Evolutionary conservation across 108 stramenopile genomes (phyloP), one percentile per base, ranked within the genome.

Genomic region (Fragilaria radians): DNA sequence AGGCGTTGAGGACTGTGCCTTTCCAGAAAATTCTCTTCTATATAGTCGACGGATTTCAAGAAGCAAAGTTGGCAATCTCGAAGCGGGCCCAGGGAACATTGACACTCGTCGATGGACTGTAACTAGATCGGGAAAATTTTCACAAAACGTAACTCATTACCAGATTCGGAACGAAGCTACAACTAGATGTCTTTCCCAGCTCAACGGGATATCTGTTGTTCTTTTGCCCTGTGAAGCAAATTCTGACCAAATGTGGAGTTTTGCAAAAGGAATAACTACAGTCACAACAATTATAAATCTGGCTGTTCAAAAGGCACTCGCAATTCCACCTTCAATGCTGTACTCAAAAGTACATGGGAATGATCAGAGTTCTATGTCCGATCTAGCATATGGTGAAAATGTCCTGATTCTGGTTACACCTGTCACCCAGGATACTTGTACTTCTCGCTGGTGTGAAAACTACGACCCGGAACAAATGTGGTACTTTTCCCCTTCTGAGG

Each of bases 371-470:
- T 14, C 36, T 42, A 14, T 42, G 14, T 42, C 36, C 11, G 36
- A 42, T 42, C 36, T 7, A 14, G 36, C 36, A 7, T 42, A 42
- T 14, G 36, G 36, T 42, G 36, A 42, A 42, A 14, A 14, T 14
- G 14, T 7, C 14, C 14, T 42, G 36, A 42, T 42, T 11, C 14
- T 42, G 36, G 36, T 42, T 7, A 42, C 7, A 14, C 36, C 36
- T 11, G 14, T 42, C 11, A 14, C 7, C 14, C 36, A 42, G 14
- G 36, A 42, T 42, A 11, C 36, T 7, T 42, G 36, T 14, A 42
- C 36, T 42, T 42, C 36, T 42, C 36, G 36, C 36, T 42, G 11
- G 14, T 42, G 36, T 42, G 36, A 42, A 42, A 42, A 42, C 36
- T 42, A 42, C 36, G 36, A 42, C 7, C 36, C 36, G 14, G 36